Conservation (phyloP, 805 yeast species). For the Vanderwaltozyma polyspora region DNA sequence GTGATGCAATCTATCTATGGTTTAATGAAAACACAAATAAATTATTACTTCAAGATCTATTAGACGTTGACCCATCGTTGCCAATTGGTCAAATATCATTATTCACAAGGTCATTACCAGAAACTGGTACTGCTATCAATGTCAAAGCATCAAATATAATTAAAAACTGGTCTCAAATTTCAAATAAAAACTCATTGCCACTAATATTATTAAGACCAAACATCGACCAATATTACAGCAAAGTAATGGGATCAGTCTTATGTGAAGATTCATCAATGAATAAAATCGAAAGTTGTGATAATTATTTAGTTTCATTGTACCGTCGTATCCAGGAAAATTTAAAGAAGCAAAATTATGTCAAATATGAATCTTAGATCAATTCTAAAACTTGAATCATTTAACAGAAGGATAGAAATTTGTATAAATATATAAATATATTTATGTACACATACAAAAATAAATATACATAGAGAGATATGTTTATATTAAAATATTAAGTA, state of each 20-base stretch:
- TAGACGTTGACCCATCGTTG: slow-evolving; percentile 39
- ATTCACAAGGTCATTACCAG: slow-evolving; percentile 46
- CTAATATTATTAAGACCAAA: slow-evolving; percentile 18
- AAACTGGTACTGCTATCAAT: slow-evolving; percentile 56
- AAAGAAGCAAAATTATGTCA: slow-evolving; percentile 34
- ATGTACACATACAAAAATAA: too few relatives aligned
- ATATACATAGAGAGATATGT: too few relatives aligned
- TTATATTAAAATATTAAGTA: too few relatives aligned
- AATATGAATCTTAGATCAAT: too few relatives aligned
- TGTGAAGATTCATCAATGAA: slow-evolving; percentile 63
- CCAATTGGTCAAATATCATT: slow-evolving; percentile 13
- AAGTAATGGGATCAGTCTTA: slow-evolving; percentile 40
- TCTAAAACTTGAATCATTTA: too few relatives aligned
- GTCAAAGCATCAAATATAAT: slow-evolving; percentile 53
- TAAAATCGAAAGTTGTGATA: slow-evolving; percentile 47
- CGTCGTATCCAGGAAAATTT: slow-evolving; percentile 44
- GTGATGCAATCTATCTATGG: slow-evolving; percentile 46
- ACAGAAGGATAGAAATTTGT: too few relatives aligned
- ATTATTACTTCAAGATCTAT: slow-evolving; percentile 54
- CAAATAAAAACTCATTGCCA: slow-evolving; percentile 11
- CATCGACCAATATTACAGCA: slow-evolving; percentile 16
- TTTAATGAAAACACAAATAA: slow-evolving; percentile 58
- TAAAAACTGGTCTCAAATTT: slow-evolving; percentile 28
- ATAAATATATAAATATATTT: too few relatives aligned
- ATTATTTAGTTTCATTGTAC: slow-evolving; percentile 60